Evolutionary conservation across 441 rosid species (phyloP).

Genomic region (Bocquillonia castaneifolia): DNA sequence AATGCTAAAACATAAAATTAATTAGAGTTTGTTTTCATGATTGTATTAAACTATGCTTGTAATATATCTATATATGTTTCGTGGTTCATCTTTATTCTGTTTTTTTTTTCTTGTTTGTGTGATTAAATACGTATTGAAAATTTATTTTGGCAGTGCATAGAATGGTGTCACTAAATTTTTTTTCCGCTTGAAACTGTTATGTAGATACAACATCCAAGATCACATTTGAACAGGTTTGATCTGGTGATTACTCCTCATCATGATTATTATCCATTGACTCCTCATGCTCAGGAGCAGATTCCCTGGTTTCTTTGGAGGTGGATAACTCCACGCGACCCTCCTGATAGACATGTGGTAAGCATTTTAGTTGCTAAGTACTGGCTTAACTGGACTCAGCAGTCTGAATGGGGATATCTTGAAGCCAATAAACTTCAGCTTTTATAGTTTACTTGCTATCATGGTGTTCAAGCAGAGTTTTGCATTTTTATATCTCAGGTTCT

Average conservation of each 20-base stretch:
- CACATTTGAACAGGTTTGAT: slow-evolving; percentile 72
- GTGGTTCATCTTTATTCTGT: not conserved
- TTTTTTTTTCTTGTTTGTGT: not conserved
- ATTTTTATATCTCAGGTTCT: slow-evolving; percentile 48
- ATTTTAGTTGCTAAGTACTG: slow-evolving; percentile 12
- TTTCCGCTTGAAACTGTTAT: slow-evolving; percentile 18
- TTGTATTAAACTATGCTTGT: not conserved
- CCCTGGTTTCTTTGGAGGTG: slow-evolving; percentile 69
- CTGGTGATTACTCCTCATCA: slow-evolving; percentile 84
- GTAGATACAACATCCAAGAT: slow-evolving; percentile 92
- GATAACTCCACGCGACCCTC: slow-evolving; percentile 85
- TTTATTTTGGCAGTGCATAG: not conserved
- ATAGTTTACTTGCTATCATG: slow-evolving; percentile 9
- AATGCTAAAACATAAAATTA: not conserved
- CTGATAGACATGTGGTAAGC: slow-evolving; percentile 69
- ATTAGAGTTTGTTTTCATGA: not conserved
- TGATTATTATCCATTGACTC: slow-evolving; percentile 79
- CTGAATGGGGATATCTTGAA: not conserved
- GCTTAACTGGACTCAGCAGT: not conserved
- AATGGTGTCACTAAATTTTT: slow-evolving; percentile 5
- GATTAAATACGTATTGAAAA: not conserved
- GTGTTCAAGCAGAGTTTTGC: slow-evolving; percentile 21
- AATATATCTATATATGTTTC: not conserved
- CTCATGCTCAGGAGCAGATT: slow-evolving; percentile 64
- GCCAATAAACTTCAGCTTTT: slow-evolving; percentile 2